Base-by-base conservation (phyloP, 805 yeast species). In the Teunomyces barrocoloradensis region DNA sequence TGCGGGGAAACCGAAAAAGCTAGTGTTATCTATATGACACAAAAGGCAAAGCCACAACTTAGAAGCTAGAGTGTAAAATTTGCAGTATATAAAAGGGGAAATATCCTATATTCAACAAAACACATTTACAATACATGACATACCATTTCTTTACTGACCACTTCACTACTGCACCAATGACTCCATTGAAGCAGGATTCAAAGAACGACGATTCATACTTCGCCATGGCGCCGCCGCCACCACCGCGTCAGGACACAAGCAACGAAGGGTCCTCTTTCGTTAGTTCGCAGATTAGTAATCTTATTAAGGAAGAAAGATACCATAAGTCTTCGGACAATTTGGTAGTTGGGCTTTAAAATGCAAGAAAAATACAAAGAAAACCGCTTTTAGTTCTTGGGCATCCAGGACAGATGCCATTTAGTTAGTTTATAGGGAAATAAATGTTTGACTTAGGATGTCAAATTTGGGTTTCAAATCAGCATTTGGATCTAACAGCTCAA, bases 271-370 rank as follows among this genome's bases (percentile, higher is more conserved):
- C 53, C 2, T 15, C 40, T 5, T 43, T 37, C 11, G 37, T 47
- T 28, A 50, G 46, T 43, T 44, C 47, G 29, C 51, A 48, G 39
- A 48, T 53, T 43, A 47, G 48, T 37, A 51, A 49, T 21, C 47
- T 51, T 34, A 58, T 53, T n/a, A 47, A 43, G 25, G 55, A 59
- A 42, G 60, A 57, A n/a, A 55, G 51, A 48, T 61, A 52, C 47
- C 58, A 61, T 47, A 50, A 50, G 53, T 61, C 66, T 9, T 57
- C 66, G 5, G 66, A 61, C 48, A 61, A 61, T 47, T 56, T 61
- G 46, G 43, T 30, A 6, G 30, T 42, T 23, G 37, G 44, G 10
- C 34, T 42, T 11, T 42, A 30, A 32, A 39, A 23, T 15, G 12
- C 17, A 33, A 25, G 11, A 13, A 9, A 34, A 13, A 25, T n/a